Percentiles rank a stretch among this genome's conserved stretches.
Conservation (phyloP, 139 green algal genomes). For the Haematococcus sp. region DNA sequence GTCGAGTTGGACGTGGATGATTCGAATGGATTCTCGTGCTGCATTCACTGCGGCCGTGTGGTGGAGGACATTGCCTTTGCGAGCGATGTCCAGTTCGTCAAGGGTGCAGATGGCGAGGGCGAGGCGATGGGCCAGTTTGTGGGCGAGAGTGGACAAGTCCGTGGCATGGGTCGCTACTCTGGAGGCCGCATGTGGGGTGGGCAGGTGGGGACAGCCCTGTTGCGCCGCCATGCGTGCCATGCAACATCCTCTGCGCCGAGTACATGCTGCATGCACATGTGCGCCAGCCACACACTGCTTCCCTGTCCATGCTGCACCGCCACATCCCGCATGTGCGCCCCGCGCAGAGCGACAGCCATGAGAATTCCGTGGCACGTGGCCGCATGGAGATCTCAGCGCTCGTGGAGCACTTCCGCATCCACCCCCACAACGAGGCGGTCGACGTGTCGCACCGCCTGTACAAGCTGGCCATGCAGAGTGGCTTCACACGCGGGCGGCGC, state of each 20-base stretch:
- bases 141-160: slow-evolving; percentile 49
- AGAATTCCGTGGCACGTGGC: slow-evolving; percentile 72
- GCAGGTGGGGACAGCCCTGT: slow-evolving; percentile 34
- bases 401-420: slow-evolving; percentile 81
- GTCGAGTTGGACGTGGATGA: slow-evolving; percentile 74
- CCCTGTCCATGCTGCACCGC: too few relatives aligned
- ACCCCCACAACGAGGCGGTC: slow-evolving; percentile 69
- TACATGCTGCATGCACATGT: too few relatives aligned
- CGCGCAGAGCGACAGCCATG: slow-evolving; percentile 79
- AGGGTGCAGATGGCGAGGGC: slow-evolving; percentile 73
- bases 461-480: slow-evolving; percentile 81
- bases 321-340: not conserved
- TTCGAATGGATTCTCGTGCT: slow-evolving; percentile 80
- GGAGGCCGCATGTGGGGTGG: slow-evolving; percentile 72
- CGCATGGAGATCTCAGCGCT: slow-evolving; percentile 72
- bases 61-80: slow-evolving; percentile 88
- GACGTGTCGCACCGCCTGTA: slow-evolving; percentile 75
- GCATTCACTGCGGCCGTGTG: slow-evolving; percentile 82
- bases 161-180: slow-evolving; percentile 59
- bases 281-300: too few relatives aligned
- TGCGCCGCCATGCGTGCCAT: not conserved
- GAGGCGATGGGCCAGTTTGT: slow-evolving; percentile 85
- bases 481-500: slow-evolving; percentile 91
- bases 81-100: slow-evolving; percentile 84
- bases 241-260: not conserved